Percentiles rank a stretch among this genome's conserved stretches.
These are phyloP conservation scores for Peniophora sp. DNA, from an alignment of 1,284 basidiomycete species.

Conservation along the genomic window DNA sequence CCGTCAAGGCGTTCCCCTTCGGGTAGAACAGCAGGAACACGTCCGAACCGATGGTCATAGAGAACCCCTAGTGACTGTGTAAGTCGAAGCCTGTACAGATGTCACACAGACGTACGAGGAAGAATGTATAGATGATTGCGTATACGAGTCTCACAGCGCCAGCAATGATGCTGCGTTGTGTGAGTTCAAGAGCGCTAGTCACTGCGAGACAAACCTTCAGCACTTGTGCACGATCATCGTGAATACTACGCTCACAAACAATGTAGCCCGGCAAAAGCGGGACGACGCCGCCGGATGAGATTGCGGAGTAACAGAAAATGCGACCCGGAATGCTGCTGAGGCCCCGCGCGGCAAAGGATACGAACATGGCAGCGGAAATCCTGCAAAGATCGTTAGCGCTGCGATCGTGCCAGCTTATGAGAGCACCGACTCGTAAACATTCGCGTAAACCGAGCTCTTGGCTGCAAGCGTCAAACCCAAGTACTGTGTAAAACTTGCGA, in stretches of 20 bases:
- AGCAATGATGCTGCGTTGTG: constrained; percentile 76
- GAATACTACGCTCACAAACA: constrained; percentile 59
- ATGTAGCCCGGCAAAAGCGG: constrained; percentile 76
- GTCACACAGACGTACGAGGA: constrained; percentile 44
- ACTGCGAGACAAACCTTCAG: constrained; percentile 36
- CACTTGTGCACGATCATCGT: not conserved
- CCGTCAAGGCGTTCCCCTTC: constrained; percentile 35
- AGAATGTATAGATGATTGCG: constrained; percentile 82
- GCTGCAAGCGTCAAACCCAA: constrained; percentile 70
- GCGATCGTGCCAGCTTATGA: not conserved
- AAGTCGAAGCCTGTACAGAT: constrained; percentile 6
- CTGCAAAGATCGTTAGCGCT: constrained; percentile 29
- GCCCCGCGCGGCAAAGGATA: constrained; percentile 73
- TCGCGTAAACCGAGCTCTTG: constrained; percentile 79
- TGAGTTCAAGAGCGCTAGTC: constrained; percentile 75
- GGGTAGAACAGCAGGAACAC: constrained; percentile 73
- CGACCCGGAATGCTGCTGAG: constrained; percentile 61
- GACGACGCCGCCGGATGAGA: constrained; percentile 77
- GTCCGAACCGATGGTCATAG: constrained; percentile 80
- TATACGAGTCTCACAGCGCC: constrained; percentile 86
- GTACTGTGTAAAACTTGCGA: constrained; percentile 66
- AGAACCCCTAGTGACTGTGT: constrained; percentile 55
- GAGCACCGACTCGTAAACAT: constrained; percentile 77
- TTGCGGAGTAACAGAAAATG: constrained; percentile 76
- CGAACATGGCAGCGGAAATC: constrained; percentile 75